Percentiles rank a stretch among this genome's conserved stretches.
These are phyloP conservation scores for Aaosphaeria pasadenensis DNA, from an alignment of 2,329 filamentous ascomycete species.

Conservation along the genomic window DNA sequence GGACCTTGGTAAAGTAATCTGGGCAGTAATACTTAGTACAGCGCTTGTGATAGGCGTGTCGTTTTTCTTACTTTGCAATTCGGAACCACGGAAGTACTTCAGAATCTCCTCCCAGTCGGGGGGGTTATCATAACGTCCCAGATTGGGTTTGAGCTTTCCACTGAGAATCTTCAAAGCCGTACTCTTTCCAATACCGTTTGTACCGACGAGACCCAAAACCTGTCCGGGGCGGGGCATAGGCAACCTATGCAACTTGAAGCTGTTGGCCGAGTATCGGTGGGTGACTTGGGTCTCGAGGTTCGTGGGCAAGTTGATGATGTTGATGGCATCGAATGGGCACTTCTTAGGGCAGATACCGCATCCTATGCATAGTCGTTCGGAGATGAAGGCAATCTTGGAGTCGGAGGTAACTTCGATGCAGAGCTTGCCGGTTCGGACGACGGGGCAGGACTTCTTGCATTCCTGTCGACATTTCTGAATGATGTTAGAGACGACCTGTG, in stretches of 20 bases:
- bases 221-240: constrained; percentile 95
- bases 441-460: constrained; percentile 98
- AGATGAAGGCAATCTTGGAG: constrained; percentile 97
- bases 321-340: constrained; percentile 97
- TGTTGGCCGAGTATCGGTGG: constrained; percentile 98
- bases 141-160: constrained; percentile 96
- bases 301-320: constrained; percentile 99
- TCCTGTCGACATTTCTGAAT: constrained; percentile 95
- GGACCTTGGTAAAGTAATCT: constrained; percentile 98
- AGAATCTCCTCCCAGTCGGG: constrained; percentile 99
- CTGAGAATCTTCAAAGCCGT: constrained; percentile 99
- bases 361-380: constrained; percentile 91
- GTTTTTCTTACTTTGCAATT: constrained; percentile 76
- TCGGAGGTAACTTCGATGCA: constrained; percentile 90
- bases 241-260: constrained; percentile 97
- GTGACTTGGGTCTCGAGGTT: constrained; percentile 98
- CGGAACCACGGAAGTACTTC: constrained; percentile 96
- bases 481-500: constrained; percentile 12
- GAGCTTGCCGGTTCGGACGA: constrained; percentile 94
- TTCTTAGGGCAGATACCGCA: constrained; percentile 99
- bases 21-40: constrained; percentile 16
- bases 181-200: constrained; percentile 99
- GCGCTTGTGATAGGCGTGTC: not conserved
- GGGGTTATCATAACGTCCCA: constrained; percentile 92
- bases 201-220: constrained; percentile 93